A percentile compares a stretch with the other conserved stretches of the same genome.
phyloP scores from a whole-genome alignment of 2,329 filamentous ascomycete species.

The Paecilomyces variotii region DNA sequence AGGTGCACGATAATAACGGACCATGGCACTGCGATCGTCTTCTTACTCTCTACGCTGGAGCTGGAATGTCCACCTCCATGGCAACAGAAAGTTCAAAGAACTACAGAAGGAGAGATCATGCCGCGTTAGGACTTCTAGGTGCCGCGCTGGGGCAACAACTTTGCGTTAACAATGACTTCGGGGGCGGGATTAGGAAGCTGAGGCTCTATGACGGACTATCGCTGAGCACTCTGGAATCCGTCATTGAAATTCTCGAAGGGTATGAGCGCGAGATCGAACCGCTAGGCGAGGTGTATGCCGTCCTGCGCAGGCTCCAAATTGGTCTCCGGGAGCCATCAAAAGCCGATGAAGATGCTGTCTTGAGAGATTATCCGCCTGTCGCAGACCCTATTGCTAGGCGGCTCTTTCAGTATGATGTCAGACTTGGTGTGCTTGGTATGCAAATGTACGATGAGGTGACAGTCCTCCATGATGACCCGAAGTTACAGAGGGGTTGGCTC shows the following conservation, averaged over 20 bases:
- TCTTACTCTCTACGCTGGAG: constrained; percentile 10
- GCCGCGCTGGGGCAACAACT: constrained; percentile 3
- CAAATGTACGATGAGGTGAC: constrained; percentile 45
- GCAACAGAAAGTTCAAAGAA: neutral
- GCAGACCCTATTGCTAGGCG: constrained; percentile 8
- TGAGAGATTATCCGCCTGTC: constrained; percentile 8
- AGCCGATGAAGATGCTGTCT: constrained; percentile 2
- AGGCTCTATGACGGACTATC: constrained; percentile 13
- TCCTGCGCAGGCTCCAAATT: constrained; percentile 10
- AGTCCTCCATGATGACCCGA: constrained; percentile 46
- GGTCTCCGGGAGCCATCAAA: constrained; percentile 4
- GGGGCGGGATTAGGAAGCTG: constrained; percentile 10
- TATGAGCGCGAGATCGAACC: constrained; percentile 14
- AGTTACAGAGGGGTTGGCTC: constrained; percentile 2
- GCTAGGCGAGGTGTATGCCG: constrained; percentile 7
- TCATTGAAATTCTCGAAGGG: constrained; percentile 10
- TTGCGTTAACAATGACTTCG: neutral
- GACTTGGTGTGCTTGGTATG: constrained; percentile 11
- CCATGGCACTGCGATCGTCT: constrained; percentile 10
- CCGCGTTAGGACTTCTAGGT: constrained; percentile 6
- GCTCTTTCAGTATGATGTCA: constrained; percentile 10
- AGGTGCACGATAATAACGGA: neutral
- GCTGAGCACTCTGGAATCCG: constrained; percentile 8
- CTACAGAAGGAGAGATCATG: neutral
- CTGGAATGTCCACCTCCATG: constrained; percentile 8